These are phyloP conservation scores for Postia placenta DNA, from an alignment of 768 basidiomycete species.

Conservation along the genomic window DNA sequence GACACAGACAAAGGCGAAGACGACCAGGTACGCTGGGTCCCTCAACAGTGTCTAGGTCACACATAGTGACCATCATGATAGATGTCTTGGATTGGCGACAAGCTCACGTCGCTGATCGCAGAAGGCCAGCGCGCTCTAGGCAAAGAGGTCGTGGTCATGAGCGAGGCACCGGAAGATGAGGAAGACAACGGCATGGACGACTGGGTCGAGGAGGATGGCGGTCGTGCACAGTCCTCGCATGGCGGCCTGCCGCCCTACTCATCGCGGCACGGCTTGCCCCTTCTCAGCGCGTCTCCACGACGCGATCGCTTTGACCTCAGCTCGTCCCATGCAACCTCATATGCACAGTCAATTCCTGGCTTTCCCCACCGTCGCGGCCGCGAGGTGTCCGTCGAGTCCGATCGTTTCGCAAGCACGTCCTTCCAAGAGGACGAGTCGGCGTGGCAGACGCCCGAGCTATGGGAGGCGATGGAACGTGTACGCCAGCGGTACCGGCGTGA, in stretches of 20 bases:
- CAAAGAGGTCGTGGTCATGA: constrained; percentile 74
- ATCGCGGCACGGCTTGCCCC: constrained; percentile 20
- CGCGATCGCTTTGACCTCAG: constrained; percentile 26
- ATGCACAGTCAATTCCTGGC: constrained; percentile 12
- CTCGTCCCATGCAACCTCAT: constrained; percentile 19
- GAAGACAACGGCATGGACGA: constrained; percentile 68
- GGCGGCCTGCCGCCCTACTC: constrained; percentile 21
- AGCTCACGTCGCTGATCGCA: constrained; percentile 62
- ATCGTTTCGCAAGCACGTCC: constrained; percentile 16
- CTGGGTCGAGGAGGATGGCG: constrained; percentile 65
- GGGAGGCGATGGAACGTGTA: constrained; percentile 67
- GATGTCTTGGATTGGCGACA: constrained; percentile 83
- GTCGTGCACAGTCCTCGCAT: constrained; percentile 13
- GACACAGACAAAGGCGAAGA: constrained; percentile 35
- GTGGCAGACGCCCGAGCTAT: constrained; percentile 62
- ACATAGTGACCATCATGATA: no score
- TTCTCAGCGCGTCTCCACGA: constrained; percentile 29
- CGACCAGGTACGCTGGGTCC: constrained; percentile 38
- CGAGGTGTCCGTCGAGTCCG: constrained; percentile 33
- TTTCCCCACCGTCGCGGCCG: constrained; percentile 9
- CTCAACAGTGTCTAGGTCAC: no score
- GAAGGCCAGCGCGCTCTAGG: constrained; percentile 75
- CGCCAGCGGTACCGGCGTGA: constrained; percentile 38
- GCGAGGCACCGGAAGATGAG: constrained; percentile 67
- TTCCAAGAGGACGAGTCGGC: constrained; percentile 38